These are phyloP conservation scores for Globisporangium cylindrosporum DNA, from an alignment of 352 stramenopile genomes.

Conservation along the genomic window DNA sequence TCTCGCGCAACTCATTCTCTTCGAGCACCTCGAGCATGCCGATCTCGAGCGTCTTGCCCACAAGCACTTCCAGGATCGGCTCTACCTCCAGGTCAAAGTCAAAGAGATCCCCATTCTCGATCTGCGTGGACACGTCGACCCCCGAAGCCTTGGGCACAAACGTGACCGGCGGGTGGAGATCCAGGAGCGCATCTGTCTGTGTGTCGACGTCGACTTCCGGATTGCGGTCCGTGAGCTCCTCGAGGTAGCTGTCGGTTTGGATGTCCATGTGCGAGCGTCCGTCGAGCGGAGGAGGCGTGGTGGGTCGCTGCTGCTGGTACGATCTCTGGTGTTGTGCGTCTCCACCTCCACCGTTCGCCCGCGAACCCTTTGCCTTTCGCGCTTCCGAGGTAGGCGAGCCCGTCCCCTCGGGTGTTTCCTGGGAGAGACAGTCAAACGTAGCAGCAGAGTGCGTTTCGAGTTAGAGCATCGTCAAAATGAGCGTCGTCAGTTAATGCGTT, in stretches of 20 bases:
- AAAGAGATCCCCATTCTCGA: slow-evolving; percentile 92
- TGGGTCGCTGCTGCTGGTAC: slow-evolving; percentile 31
- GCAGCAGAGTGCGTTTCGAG: too few species aligned
- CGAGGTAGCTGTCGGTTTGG: slow-evolving; percentile 94
- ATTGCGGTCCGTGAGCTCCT: slow-evolving; percentile 91
- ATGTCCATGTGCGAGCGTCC: slow-evolving; percentile 91
- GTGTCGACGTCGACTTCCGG: slow-evolving; percentile 87
- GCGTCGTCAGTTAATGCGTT: too few species aligned
- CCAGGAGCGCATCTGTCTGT: slow-evolving; percentile 90
- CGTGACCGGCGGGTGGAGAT: slow-evolving; percentile 76
- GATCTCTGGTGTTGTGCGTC: background rate
- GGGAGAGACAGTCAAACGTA: too few species aligned
- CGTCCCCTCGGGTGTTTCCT: slow-evolving; percentile 34
- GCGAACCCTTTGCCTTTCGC: slow-evolving; percentile 12
- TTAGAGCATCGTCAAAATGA: too few species aligned
- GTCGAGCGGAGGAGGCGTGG: slow-evolving; percentile 84
- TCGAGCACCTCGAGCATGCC: slow-evolving; percentile 93
- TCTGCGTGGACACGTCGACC: slow-evolving; percentile 88
- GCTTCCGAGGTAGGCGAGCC: background rate
- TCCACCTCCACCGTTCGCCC: background rate
- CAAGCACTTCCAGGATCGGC: slow-evolving; percentile 93
- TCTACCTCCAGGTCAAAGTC: slow-evolving; percentile 95
- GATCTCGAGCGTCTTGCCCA: slow-evolving; percentile 94
- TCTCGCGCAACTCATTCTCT: slow-evolving; percentile 90
- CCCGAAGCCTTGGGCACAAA: slow-evolving; percentile 90